These are phyloP conservation scores for Bipolaris gigantea DNA, from an alignment of 2,329 filamentous ascomycete genomes.

Conservation along the genomic window DNA sequence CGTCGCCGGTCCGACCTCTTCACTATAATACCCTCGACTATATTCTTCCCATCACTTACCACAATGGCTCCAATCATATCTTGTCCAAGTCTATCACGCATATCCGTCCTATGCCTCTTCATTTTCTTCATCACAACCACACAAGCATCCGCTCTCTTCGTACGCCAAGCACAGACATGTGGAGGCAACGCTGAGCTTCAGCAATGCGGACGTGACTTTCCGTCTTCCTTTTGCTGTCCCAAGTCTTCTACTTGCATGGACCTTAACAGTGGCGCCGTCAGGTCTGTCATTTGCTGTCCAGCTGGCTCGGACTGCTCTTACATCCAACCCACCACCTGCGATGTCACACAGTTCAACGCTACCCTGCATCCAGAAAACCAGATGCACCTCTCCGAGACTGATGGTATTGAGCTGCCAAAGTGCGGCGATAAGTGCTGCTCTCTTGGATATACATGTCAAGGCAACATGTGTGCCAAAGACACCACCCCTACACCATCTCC, in stretches of 20 bases:
- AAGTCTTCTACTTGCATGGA: constrained; percentile 57
- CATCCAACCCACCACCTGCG: constrained; percentile 67
- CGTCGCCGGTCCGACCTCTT: constrained; percentile 15
- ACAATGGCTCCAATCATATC: constrained; percentile 36
- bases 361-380: constrained; percentile 58
- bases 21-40: constrained; percentile 1
- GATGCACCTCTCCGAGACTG: constrained; percentile 68
- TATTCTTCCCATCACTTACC: background rate
- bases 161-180: constrained; percentile 51
- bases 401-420: constrained; percentile 53
- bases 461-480: constrained; percentile 56
- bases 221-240: constrained; percentile 69
- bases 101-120: constrained; percentile 39
- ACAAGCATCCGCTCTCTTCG: constrained; percentile 35
- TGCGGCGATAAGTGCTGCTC: constrained; percentile 70
- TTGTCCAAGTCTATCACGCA: constrained; percentile 35
- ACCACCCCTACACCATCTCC: constrained; percentile 27
- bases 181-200: constrained; percentile 51
- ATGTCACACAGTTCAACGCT: constrained; percentile 63
- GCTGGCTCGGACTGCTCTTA: constrained; percentile 57
- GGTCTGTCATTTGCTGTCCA: constrained; percentile 73
- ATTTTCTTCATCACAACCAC: constrained; percentile 28
- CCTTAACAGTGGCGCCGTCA: constrained; percentile 61
- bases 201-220: constrained; percentile 60
- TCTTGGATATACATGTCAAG: constrained; percentile 68